Evolutionary conservation across 345 rosid genomes (phyloP).

Genomic region (Passiflora organensis): DNA sequence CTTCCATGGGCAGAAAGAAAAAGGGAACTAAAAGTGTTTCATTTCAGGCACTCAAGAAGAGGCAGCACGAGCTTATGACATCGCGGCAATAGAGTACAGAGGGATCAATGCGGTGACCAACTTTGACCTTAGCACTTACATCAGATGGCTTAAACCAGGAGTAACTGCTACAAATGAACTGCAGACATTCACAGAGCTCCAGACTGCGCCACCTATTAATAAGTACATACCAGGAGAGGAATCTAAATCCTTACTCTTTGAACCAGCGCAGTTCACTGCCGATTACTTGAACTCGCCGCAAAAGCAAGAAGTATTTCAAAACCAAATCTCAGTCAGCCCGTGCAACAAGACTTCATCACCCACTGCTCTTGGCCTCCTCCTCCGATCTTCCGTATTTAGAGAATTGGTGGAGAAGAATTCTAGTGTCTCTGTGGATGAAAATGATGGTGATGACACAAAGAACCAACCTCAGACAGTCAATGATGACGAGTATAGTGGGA

Average conservation of each 20-base stretch:
- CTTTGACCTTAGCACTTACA: conserved; percentile 45
- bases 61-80: conserved; percentile 50
- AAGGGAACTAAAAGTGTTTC: neutral
- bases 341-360: conserved; percentile 36
- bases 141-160: conserved; percentile 48
- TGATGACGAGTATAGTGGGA: conserved; percentile 38
- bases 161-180: conserved; percentile 21
- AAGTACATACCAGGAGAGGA: conserved; percentile 30
- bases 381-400: conserved; percentile 51
- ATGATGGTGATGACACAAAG: conserved; percentile 30
- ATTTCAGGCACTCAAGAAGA: conserved; percentile 25
- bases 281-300: conserved; percentile 18
- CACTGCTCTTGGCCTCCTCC: conserved; percentile 51
- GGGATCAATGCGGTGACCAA: conserved; percentile 54
- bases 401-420: conserved; percentile 52
- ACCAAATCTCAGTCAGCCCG: conserved; percentile 11
- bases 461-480: conserved; percentile 18
- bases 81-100: conserved; percentile 48
- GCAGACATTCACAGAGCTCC: conserved; percentile 15
- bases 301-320: conserved; percentile 24
- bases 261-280: conserved; percentile 16
- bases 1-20: neutral
- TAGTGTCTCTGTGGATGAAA: conserved; percentile 25
- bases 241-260: conserved; percentile 21
- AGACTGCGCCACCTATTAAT: conserved; percentile 8